These are phyloP conservation scores for Ustilago curta DNA, from an alignment of 1,284 basidiomycete species.

Conservation along the genomic window DNA sequence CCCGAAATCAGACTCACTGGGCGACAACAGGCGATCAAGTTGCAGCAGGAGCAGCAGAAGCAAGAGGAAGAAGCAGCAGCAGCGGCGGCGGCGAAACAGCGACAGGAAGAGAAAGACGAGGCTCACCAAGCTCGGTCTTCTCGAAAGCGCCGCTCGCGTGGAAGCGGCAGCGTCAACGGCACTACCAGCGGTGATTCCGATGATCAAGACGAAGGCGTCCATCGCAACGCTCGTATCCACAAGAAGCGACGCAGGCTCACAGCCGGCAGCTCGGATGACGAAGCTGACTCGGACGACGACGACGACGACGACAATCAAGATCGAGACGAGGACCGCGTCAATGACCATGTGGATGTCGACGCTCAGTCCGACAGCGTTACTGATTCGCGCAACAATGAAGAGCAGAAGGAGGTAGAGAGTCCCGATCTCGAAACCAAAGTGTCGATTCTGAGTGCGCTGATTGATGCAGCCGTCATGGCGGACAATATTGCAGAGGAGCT, in stretches of 20 bases:
- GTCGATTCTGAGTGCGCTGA: slow-evolving; percentile 33
- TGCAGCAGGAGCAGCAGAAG: slow-evolving; percentile 48
- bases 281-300: slow-evolving; percentile 6
- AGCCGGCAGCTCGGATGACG: slow-evolving; percentile 26
- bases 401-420: slow-evolving; percentile 15
- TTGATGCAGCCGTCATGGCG: slow-evolving; percentile 49
- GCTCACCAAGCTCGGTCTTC: slow-evolving; percentile 1
- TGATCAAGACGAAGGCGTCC: slow-evolving; percentile 18
- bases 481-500: slow-evolving; percentile 42
- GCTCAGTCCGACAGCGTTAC: neutral
- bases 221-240: slow-evolving; percentile 8
- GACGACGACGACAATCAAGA: neutral
- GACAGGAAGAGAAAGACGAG: slow-evolving; percentile 18
- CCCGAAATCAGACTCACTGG: slow-evolving; percentile 36
- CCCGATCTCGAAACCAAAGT: slow-evolving; percentile 50
- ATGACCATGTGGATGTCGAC: neutral
- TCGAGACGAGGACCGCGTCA: neutral
- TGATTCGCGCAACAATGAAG: slow-evolving; percentile 4
- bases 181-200: slow-evolving; percentile 23
- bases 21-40: slow-evolving; percentile 47
- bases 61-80: slow-evolving; percentile 35
- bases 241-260: slow-evolving; percentile 27
- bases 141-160: slow-evolving; percentile 16
- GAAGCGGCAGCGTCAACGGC: neutral
- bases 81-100: slow-evolving; percentile 12